Base-by-base conservation (phyloP, 2,329 filamentous ascomycete species). In the Talaromyces sp. region DNA sequence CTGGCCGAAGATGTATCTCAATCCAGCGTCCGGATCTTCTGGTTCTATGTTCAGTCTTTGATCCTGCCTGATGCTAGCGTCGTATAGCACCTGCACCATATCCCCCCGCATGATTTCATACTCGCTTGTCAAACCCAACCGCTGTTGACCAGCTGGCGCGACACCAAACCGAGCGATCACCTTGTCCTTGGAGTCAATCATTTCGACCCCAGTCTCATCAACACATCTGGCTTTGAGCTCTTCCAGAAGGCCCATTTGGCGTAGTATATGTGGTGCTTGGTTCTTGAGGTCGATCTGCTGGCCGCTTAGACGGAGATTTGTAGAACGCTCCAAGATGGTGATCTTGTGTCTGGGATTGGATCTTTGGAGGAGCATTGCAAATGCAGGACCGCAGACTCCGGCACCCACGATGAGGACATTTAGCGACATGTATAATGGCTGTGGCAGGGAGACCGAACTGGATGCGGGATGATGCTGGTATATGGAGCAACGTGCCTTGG, bases 91-190 rank as follows among this genome's bases (percentile, higher is more conserved):
- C 0, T 67, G 68, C 12, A 77, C 80, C 33, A 86, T 65, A 60
- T 84, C 81, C 0, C 81, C 83, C 8, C 84, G 74, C 77, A 86
- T 80, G 55, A 86, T 84, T 70, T 86, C 84, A 40, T 78, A 80
- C 23, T 86, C 83, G 0, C 74, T 76, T 0, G 81, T 81, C 25
- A 83, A 74, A 21, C 69, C 18, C 18, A 18, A 18, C 21, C 40
- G 40, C 40, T 18, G 40, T 44, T 44, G 40, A 44, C 40, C 40
- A 44, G 40, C 40, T 14, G 18, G 40, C 21, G 40, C 18, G 5
- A 44, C 40, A 12, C 40, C 40, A 9, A 44, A 44, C 5, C 40
- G 40, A 44, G 40, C 40, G n/a, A 44, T 44, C 40, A 9, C 5
- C 40, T 44, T 44, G 8, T 44, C 40, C 0, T 44, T 44, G 9